Evolutionary conservation across 2,329 filamentous ascomycete species (phyloP).

Genomic region (Aquanectria penicillioides): DNA sequence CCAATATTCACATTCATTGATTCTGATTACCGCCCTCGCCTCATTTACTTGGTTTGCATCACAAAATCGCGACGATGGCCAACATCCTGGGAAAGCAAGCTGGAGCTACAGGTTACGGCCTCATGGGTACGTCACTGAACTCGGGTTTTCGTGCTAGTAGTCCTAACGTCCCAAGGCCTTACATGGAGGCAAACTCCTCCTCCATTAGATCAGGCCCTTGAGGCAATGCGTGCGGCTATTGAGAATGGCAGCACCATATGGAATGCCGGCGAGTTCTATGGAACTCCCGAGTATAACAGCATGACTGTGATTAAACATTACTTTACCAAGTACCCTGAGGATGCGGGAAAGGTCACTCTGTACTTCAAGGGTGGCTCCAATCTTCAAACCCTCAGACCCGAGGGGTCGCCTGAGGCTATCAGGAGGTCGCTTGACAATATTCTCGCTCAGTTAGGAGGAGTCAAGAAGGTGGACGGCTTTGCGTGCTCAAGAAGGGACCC

Average conservation of each 20-base stretch:
- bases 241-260: constrained; percentile 59
- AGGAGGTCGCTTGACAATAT: constrained; percentile 68
- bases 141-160: not conserved
- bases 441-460: constrained; percentile 60
- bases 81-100: constrained; percentile 55
- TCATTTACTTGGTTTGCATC: not conserved
- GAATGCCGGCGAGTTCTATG: constrained; percentile 75
- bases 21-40: not conserved
- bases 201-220: constrained; percentile 60
- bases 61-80: constrained; percentile 22
- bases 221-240: constrained; percentile 65
- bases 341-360: constrained; percentile 69
- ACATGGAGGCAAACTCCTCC: constrained; percentile 53
- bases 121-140: constrained; percentile 60
- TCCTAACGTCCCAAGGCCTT: constrained; percentile 46
- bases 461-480: constrained; percentile 70
- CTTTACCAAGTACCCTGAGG: constrained; percentile 71
- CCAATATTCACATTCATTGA: not conserved
- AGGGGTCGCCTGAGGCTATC: constrained; percentile 64
- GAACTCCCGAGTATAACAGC: constrained; percentile 64
- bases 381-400: constrained; percentile 48
- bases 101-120: constrained; percentile 62
- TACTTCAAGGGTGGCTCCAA: constrained; percentile 68
- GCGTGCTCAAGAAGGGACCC: constrained; percentile 67
- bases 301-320: constrained; percentile 70